A percentile compares a stretch with the other conserved stretches of the same genome.
These are phyloP conservation scores for Claviceps citrina DNA, from an alignment of 2,329 filamentous ascomycete genomes.

Conservation along the genomic window DNA sequence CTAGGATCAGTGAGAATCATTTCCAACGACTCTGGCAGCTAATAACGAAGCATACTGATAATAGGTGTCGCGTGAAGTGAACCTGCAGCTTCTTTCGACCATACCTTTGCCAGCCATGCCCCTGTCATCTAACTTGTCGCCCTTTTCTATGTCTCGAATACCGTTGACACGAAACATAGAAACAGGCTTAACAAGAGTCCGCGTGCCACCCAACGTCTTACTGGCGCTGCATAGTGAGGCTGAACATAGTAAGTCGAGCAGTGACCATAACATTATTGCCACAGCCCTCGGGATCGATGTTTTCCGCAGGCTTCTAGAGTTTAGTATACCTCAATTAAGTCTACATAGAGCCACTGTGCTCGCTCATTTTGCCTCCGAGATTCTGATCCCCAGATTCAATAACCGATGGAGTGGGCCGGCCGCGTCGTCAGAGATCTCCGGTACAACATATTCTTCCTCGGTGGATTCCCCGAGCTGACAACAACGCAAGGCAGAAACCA, in stretches of 20 bases:
- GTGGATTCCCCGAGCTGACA: background rate
- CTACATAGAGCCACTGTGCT: background rate
- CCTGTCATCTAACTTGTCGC: background rate
- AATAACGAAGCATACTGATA: background rate
- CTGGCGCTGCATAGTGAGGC: background rate
- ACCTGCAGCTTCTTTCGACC: background rate
- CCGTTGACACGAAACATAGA: background rate
- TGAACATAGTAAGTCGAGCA: constrained; percentile 40
- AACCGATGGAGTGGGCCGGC: background rate
- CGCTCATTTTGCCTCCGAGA: constrained; percentile 11
- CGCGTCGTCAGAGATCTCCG: background rate
- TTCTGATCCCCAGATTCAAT: background rate
- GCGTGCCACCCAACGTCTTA: background rate
- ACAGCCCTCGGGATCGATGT: constrained; percentile 68
- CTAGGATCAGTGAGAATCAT: background rate
- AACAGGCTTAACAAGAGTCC: background rate
- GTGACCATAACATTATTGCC: constrained; percentile 56
- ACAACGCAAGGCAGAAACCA: background rate
- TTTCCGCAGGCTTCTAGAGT: constrained; percentile 48
- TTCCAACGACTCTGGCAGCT: background rate
- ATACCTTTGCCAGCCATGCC: background rate
- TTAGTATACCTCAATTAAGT: constrained; percentile 16
- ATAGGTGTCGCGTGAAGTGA: background rate
- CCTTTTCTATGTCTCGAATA: background rate
- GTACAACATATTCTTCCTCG: background rate